A percentile compares a stretch with the other conserved stretches of the same genome.
Evolutionary conservation across 768 basidiomycete genomes (phyloP).

Genomic region (Aureoboletus auriporus): DNA sequence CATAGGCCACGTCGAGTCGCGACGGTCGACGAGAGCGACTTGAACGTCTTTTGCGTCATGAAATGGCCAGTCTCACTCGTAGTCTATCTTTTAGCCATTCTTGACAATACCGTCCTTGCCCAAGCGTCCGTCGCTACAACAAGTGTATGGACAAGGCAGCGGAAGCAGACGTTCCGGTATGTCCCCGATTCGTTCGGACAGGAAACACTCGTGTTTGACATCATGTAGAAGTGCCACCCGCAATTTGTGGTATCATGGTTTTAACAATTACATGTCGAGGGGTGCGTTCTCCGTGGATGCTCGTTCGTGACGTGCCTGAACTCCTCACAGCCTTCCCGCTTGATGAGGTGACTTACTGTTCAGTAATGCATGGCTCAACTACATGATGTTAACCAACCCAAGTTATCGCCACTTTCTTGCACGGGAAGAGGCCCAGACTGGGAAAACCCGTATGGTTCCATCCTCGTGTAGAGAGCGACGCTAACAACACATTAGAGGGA

Average conservation of each 20-base stretch:
- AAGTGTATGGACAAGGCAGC: constrained; percentile 51
- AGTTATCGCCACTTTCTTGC: constrained; percentile 91
- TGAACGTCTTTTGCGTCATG: constrained; percentile 23
- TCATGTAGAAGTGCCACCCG: constrained; percentile 59
- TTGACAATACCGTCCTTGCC: constrained; percentile 26
- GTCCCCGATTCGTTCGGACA: constrained; percentile 12
- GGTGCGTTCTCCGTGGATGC: constrained; percentile 41
- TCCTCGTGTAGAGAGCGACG: constrained; percentile 1
- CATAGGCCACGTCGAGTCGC: constrained; percentile 23
- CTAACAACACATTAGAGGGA: constrained; percentile 41
- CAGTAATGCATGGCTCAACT: background rate
- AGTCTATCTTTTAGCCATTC: constrained; percentile 34
- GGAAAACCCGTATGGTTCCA: constrained; percentile 64
- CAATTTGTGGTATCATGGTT: constrained; percentile 89
- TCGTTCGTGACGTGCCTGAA: constrained; percentile 16
- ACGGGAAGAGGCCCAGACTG: constrained; percentile 84
- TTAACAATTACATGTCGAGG: constrained; percentile 79
- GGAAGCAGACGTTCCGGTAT: constrained; percentile 56
- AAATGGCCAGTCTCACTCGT: constrained; percentile 46
- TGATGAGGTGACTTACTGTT: constrained; percentile 61
- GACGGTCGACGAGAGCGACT: constrained; percentile 1
- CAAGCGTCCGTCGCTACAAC: constrained; percentile 18
- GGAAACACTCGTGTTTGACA: background rate
- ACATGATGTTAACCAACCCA: constrained; percentile 13
- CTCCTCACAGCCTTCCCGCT: constrained; percentile 66